phyloP scores from a whole-genome alignment of 805 yeast species.

The Kuraishia capsulata region DNA sequence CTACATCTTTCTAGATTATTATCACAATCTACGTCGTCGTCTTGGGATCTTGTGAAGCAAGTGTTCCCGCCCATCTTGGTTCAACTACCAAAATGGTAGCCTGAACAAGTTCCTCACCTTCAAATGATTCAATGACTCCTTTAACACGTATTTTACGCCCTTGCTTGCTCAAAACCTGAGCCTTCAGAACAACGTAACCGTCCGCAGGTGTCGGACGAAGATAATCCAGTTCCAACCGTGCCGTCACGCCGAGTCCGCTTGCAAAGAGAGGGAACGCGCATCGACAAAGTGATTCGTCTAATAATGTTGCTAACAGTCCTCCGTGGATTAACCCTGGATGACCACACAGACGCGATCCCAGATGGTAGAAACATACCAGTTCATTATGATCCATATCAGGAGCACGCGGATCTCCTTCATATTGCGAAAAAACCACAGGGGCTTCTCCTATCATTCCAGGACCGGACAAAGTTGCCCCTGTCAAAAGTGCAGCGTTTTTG shows the following conservation, averaged over 20 bases:
- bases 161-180: not conserved
- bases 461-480: constrained; percentile 7
- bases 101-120: not conserved
- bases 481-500: constrained; percentile 5
- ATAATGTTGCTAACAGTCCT: constrained; percentile 41
- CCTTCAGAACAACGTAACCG: constrained; percentile 2
- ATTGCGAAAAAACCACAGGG: constrained; percentile 6
- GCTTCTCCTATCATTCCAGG: constrained; percentile 4
- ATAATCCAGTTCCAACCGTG: constrained; percentile 32
- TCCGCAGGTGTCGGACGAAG: constrained; percentile 11
- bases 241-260: constrained; percentile 41
- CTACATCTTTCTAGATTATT: not conserved
- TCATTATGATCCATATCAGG: constrained; percentile 27
- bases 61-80: constrained; percentile 1
- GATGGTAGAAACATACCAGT: constrained; percentile 32
- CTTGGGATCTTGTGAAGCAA: too few species aligned
- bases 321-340: constrained; percentile 44
- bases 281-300: constrained; percentile 45
- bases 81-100: constrained; percentile 2
- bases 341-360: constrained; percentile 35
- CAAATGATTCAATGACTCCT: constrained; percentile 1
- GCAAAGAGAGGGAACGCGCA: constrained; percentile 40
- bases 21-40: too few species aligned
- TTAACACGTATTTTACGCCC: constrained; percentile 2
- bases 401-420: not conserved